phyloP scores from a whole-genome alignment of 345 rosid genomes.

The Conringia planisiliqua region DNA sequence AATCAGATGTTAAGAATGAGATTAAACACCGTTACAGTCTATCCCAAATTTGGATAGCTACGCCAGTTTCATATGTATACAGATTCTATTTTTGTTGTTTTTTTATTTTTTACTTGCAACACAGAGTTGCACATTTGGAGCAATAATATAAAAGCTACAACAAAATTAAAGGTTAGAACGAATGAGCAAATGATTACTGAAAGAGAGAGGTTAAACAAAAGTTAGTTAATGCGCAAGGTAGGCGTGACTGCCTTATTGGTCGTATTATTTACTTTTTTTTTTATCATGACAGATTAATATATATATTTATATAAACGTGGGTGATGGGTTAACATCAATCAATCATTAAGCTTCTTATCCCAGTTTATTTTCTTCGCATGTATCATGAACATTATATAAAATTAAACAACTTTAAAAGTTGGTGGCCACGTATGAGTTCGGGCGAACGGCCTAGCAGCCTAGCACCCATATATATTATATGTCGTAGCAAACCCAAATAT shows the following conservation, averaged over 20 bases:
- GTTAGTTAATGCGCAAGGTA: constrained; percentile 11
- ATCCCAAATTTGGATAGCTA: not conserved
- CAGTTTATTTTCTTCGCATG: constrained; percentile 6
- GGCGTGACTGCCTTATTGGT: constrained; percentile 18
- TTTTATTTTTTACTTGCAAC: not conserved
- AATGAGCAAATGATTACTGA: constrained; percentile 26
- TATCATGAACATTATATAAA: constrained; percentile 14
- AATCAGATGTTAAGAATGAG: not conserved
- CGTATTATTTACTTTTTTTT: constrained; percentile 14
- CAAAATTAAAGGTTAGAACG: not conserved
- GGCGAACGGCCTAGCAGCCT: not conserved
- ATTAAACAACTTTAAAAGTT: constrained; percentile 7
- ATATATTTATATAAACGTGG: constrained; percentile 7
- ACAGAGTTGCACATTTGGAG: constrained; percentile 9
- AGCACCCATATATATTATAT: too few species aligned
- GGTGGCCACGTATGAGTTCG: constrained; percentile 17
- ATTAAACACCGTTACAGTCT: not conserved
- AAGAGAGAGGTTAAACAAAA: constrained; percentile 11
- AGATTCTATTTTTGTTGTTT: not conserved
- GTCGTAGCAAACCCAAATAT: too few species aligned
- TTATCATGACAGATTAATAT: constrained; percentile 1
- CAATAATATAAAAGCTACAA: not conserved
- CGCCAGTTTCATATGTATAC: not conserved
- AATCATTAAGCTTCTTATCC: constrained; percentile 36
- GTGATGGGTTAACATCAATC: constrained; percentile 34